A percentile compares a stretch with the other conserved stretches of the same genome.
phyloP scores from a whole-genome alignment of 768 basidiomycete species.

The Agaricus subrufescens region DNA sequence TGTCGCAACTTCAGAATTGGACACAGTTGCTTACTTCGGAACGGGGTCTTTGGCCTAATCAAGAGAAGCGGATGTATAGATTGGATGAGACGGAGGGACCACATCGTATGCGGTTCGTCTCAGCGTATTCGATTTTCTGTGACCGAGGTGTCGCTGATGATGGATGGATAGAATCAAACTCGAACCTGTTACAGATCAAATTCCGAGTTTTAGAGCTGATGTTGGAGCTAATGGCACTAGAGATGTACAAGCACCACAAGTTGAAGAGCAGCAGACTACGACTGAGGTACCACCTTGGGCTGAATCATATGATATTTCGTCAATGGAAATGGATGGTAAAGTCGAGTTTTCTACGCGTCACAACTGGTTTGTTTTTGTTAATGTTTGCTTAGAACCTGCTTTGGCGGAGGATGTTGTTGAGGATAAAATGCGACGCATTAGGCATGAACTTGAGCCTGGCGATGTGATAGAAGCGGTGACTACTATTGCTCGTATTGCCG shows the following conservation, averaged over 20 bases:
- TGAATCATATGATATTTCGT: conserved; percentile 63
- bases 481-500: conserved; percentile 84
- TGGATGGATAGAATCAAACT: conserved; percentile 59
- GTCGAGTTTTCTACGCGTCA: neutral
- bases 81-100: conserved; percentile 93
- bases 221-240: conserved; percentile 35
- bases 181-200: conserved; percentile 54
- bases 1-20: conserved; percentile 58
- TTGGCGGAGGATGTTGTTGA: conserved; percentile 77
- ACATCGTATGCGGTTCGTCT: conserved; percentile 66
- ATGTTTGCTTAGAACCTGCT: conserved; percentile 38
- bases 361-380: neutral
- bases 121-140: neutral
- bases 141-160: neutral
- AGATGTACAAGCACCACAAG: conserved; percentile 41
- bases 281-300: conserved; percentile 71
- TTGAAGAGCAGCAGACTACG: conserved; percentile 41
- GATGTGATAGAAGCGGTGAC: conserved; percentile 85
- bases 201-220: conserved; percentile 44
- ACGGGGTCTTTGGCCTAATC: conserved; percentile 76
- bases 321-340: conserved; percentile 58
- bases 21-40: conserved; percentile 62
- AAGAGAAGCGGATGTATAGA: conserved; percentile 56
- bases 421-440: conserved; percentile 83
- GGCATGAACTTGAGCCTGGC: conserved; percentile 83